Evolutionary conservation across 2,329 filamentous ascomycete genomes (phyloP), one percentile per base, ranked within the genome.

Genomic region (Nannizziopsis barbatae): DNA sequence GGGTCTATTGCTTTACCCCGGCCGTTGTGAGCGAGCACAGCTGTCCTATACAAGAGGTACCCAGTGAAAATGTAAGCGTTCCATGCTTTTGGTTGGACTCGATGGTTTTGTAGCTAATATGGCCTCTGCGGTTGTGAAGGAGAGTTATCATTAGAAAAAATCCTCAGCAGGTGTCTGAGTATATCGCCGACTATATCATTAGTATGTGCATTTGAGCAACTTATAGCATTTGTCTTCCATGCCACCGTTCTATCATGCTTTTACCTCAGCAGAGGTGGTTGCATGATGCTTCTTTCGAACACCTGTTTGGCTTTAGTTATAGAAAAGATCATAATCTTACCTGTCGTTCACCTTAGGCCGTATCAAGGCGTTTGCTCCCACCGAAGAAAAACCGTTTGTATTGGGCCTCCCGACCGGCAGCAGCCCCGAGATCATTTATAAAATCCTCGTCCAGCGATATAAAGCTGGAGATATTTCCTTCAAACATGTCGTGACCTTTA

Each of bases 401-500:
- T 78, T 93, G 41, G 86, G 86, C 50, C 74, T 93, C 42, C 86
- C 86, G 8, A 93, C 86, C 1, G 86, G 86, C 47, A 88, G 84
- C 58, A 89, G 83, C 54, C 86, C 86, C 2, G 76, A 88, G 52
- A 74, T 78, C 45, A 80, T 92, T 55, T 93, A 93, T 71, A 79
- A 80, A 63, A 75, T 81, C 56, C 75, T 93, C 20, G 86, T 92
- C 42, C 59, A 69, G 55, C 62, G 62, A 33, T 60, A 67, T 58
- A 65, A 66, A 50, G 60, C 62, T 35, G 60, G 56, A 45, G 62
- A 86, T 62, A 81, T 93, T 60, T 90, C 86, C 1, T 93, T 93
- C 64, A 81, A 83, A 61, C 79, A 93, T 82, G 85, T 93, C 60
- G 77, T 92, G 62, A 93, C 86, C 20, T 93, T 93, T 74, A 92